Base-by-base conservation (phyloP, 2,329 filamentous ascomycete species). In the Lecanicillium sp. region DNA sequence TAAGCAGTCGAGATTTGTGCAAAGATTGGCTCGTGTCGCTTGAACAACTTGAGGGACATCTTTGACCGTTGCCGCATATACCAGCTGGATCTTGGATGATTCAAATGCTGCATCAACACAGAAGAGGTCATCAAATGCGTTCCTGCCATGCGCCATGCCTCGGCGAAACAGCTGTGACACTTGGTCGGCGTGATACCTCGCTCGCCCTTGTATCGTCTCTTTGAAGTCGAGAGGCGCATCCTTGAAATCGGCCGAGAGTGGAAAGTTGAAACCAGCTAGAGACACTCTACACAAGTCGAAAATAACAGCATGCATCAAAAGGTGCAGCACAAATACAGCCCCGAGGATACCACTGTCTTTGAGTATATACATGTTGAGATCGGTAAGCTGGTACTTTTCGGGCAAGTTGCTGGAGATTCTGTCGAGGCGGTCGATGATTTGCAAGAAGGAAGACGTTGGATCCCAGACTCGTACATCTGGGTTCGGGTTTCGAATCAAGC, bases 81-180 rank as follows among this genome's bases (percentile, higher is more conserved):
- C 45, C 19, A 53, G 47, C 16, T 53, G 52, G 15, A 55, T 48
- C 33, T 54, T 55, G 33, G 49, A 44, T 6, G 52, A 47, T 35
- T 54, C 52, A 16, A 48, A 41, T 8, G 46, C 44, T 13, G 48
- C 49, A 29, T 47, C 48, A 12, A 45, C 39, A 18, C 46, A 48
- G 28, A 48, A 47, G 4, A 45, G 41, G 29, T 55, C 52, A 30
- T 51, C 49, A 25, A 53, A 50, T 9, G 43, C 41, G 4, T 15
- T 37, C 12, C 37, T 35, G 8, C 43, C 44, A 19, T 41, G 41
- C 14, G 12, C 29, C 29, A 52, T 33, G 9, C 43, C 49, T 15
- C 33, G 38, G 18, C 43, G 39, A 11, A 53, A 38, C 13, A 53
- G 44, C n/a, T 43, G 36, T 4, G 48, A 46, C 12, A 50, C 44